Base-by-base conservation (phyloP, 768 basidiomycete species). In the Lentinus tigrinus region DNA sequence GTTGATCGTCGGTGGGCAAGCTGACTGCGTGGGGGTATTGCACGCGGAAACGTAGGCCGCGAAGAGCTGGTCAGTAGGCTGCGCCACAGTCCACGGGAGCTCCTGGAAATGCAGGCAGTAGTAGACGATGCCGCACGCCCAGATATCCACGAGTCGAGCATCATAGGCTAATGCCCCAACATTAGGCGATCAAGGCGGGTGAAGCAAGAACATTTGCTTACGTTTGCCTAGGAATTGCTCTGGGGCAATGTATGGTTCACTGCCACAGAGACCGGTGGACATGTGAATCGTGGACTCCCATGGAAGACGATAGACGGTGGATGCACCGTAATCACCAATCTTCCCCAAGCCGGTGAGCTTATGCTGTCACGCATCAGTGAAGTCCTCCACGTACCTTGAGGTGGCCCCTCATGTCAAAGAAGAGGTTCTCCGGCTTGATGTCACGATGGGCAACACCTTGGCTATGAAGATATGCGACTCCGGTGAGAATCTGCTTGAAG, bases 51-150 rank as follows among this genome's bases (percentile, higher is more conserved):
- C 81, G 70, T 98, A 99, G 3, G 89, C 77, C 0, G 86, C 78
- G 72, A 93, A 99, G 10, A 96, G 82, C 9, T 80, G 72, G 70
- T 99, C 96, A 9, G 85, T 77, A 17, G 78, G 75, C 70, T 98
- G 95, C 34, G 96, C 96, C 2, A 89, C 92, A 57, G 95, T 90
- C 96, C 97, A 99, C 2, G 96, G 96, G 51, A 99, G 84, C 72
- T 99, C 96, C 71, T 94, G 91, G 79, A 97, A 97, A 73, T 93
- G 94, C 67, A 98, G 82, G 78, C 96, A 99, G 78, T 99, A 99
- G 76, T 96, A 98, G 65, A 99, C 95, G 64, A 99, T 85, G 17
- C 90, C 96, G 60, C 89, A 90, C 0, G 96, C 95, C 96, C 96
- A 99, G 57, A 99, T 91, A 69, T 99, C 96, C 64, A 98, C 97